A percentile compares a stretch with the other conserved stretches of the same genome.
Conservation (phyloP, 2,329 filamentous ascomycete genomes). For the Aspergillus sp. region DNA sequence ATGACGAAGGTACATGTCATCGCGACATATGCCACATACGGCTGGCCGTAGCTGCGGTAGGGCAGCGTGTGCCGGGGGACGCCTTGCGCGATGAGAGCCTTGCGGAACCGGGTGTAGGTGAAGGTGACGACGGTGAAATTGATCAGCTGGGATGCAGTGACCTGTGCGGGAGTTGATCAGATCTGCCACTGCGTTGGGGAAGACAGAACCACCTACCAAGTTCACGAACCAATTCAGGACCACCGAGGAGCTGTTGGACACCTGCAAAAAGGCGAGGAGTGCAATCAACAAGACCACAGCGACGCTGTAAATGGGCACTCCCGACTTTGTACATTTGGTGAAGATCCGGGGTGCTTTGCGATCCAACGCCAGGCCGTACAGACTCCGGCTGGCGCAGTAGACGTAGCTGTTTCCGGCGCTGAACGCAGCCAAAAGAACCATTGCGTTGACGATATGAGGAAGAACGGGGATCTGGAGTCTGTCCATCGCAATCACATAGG, state of each 20-base stretch:
- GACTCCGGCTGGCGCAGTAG: conserved; percentile 66
- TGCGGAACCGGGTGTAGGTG: conserved; percentile 70
- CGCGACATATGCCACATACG: conserved; percentile 68
- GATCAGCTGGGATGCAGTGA: conserved; percentile 72
- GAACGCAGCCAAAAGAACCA: conserved; percentile 66
- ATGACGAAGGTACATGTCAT: conserved; percentile 64
- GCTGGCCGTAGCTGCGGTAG: conserved; percentile 67
- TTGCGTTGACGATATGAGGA: conserved; percentile 70
- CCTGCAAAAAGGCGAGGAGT: conserved; percentile 70
- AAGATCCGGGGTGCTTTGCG: conserved; percentile 68
- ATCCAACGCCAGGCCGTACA: conserved; percentile 67
- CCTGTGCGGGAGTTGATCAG: conserved; percentile 22
- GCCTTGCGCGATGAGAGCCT: conserved; percentile 66
- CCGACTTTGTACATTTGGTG: conserved; percentile 58
- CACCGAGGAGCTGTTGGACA: conserved; percentile 62
- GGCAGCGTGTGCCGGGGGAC: conserved; percentile 66
- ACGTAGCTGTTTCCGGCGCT: conserved; percentile 67
- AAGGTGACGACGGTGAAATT: conserved; percentile 68
- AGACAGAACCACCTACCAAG: conserved; percentile 39
- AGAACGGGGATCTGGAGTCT: conserved; percentile 61
- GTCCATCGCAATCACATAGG: conserved; percentile 68
- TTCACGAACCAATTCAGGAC: conserved; percentile 73
- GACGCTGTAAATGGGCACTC: conserved; percentile 75
- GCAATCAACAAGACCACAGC: conserved; percentile 63
- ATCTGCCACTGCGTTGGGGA: neutral